A percentile compares a stretch with the other conserved stretches of the same genome.
Conservation (phyloP, 176 grass and related monocot species). For the Guadua angustifolia region DNA sequence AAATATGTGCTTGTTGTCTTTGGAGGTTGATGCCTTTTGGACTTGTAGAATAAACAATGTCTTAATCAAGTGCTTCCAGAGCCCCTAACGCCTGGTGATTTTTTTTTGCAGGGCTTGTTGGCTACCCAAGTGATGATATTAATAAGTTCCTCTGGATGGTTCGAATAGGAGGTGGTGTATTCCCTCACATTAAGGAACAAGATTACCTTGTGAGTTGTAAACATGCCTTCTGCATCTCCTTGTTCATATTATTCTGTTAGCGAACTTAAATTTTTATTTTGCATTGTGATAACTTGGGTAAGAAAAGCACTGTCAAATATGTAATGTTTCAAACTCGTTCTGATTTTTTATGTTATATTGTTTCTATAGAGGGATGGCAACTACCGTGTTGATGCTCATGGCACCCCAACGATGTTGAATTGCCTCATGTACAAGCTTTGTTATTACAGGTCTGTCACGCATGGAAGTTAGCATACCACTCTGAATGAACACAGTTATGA, state of each 20-base stretch:
- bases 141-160: constrained; percentile 99
- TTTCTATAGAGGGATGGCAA: constrained; percentile 76
- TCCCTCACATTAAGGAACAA: constrained; percentile 94
- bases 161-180: constrained; percentile 92
- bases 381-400: constrained; percentile 87
- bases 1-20: constrained; percentile 93
- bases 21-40: constrained; percentile 64
- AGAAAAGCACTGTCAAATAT: background rate
- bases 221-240: constrained; percentile 14
- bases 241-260: constrained; percentile 11
- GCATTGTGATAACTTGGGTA: background rate
- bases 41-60: background rate
- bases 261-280: background rate
- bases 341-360: constrained; percentile 33
- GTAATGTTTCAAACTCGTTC: constrained; percentile 15
- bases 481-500: background rate
- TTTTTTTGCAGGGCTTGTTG: constrained; percentile 75
- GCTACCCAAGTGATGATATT: constrained; percentile 97
- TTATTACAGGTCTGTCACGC: constrained; percentile 79
- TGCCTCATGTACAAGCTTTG: constrained; percentile 99
- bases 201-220: constrained; percentile 90
- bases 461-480: constrained; percentile 12
- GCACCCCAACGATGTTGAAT: constrained; percentile 87
- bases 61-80: constrained; percentile 22
- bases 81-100: constrained; percentile 15